Evolutionary conservation across 73 alveolate species (phyloP).

Genomic region (Uronychia binucleata): DNA sequence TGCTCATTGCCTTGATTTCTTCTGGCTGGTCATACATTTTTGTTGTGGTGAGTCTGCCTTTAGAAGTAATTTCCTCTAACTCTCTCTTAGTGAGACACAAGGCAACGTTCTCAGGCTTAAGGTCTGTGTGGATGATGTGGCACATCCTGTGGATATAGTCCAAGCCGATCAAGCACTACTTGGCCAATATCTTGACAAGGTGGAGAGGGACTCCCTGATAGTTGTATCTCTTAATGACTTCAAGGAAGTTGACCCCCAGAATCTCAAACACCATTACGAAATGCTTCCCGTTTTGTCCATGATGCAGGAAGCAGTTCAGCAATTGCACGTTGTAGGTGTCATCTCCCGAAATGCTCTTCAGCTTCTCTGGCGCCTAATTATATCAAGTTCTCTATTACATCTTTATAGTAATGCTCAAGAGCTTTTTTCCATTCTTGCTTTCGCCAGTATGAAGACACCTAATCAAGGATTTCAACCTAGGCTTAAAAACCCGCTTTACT

Average conservation of each 20-base stretch:
- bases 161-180: slow-evolving; percentile 79
- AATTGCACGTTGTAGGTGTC: slow-evolving; percentile 86
- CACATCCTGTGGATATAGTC: slow-evolving; percentile 80
- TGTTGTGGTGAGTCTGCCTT: slow-evolving; percentile 48
- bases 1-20: slow-evolving; percentile 24
- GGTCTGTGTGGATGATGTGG: slow-evolving; percentile 95
- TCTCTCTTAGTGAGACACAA: slow-evolving; percentile 83
- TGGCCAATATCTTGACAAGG: slow-evolving; percentile 73
- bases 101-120: slow-evolving; percentile 95
- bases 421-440: slow-evolving; percentile 86
- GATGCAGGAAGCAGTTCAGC: slow-evolving; percentile 85
- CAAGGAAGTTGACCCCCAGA: slow-evolving; percentile 82
- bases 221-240: slow-evolving; percentile 77
- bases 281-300: slow-evolving; percentile 92
- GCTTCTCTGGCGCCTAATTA: slow-evolving; percentile 14
- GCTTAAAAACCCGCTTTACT: not conserved
- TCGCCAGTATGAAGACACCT: slow-evolving; percentile 80
- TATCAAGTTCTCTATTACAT: slow-evolving; percentile 15
- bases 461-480: slow-evolving; percentile 89
- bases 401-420: slow-evolving; percentile 77
- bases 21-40: slow-evolving; percentile 47
- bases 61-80: slow-evolving; percentile 63
- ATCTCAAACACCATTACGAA: slow-evolving; percentile 89
- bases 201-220: slow-evolving; percentile 89
- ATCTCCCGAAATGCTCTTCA: slow-evolving; percentile 27